These are phyloP conservation scores for Pyrenochaeta sp. DNA, from an alignment of 2,329 filamentous ascomycete species.

Conservation along the genomic window DNA sequence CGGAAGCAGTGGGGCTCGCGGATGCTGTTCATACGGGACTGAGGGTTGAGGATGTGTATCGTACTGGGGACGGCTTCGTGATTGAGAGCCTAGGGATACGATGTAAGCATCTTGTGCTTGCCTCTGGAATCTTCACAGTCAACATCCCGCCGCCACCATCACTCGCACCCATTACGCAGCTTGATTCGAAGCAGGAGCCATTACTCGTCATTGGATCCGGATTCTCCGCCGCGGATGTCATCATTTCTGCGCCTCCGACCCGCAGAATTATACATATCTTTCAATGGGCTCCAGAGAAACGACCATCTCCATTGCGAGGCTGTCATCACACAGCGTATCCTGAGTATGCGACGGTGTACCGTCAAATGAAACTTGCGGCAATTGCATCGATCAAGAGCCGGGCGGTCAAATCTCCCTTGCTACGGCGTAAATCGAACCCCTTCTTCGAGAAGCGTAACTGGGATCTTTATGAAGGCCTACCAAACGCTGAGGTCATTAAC, in stretches of 20 bases:
- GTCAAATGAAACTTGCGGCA: slow-evolving; percentile 65
- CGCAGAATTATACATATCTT: slow-evolving; percentile 67
- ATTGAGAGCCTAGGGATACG: slow-evolving; percentile 61
- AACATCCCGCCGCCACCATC: slow-evolving; percentile 61
- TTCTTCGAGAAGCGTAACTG: slow-evolving; percentile 61
- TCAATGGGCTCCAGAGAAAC: slow-evolving; percentile 65
- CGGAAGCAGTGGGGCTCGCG: slow-evolving; percentile 61
- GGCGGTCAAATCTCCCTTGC: slow-evolving; percentile 31
- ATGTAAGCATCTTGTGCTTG: slow-evolving; percentile 66
- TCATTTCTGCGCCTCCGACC: slow-evolving; percentile 61
- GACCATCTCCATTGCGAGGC: slow-evolving; percentile 64
- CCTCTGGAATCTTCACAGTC: slow-evolving; percentile 67
- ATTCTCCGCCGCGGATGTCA: slow-evolving; percentile 69
- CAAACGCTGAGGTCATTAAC: slow-evolving; percentile 61
- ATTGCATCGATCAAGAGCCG: slow-evolving; percentile 29
- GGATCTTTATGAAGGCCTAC: slow-evolving; percentile 63
- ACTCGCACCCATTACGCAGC: slow-evolving; percentile 56
- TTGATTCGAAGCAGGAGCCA: slow-evolving; percentile 43
- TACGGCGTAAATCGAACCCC: slow-evolving; percentile 50
- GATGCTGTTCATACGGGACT: slow-evolving; percentile 56
- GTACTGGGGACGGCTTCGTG: slow-evolving; percentile 58
- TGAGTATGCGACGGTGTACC: slow-evolving; percentile 68
- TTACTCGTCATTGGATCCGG: slow-evolving; percentile 68
- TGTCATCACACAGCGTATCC: slow-evolving; percentile 70
- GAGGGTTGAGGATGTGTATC: slow-evolving; percentile 54